These are phyloP conservation scores for Phytophthora hybrid DNA, from an alignment of 352 stramenopile genomes.

Conservation along the genomic window DNA sequence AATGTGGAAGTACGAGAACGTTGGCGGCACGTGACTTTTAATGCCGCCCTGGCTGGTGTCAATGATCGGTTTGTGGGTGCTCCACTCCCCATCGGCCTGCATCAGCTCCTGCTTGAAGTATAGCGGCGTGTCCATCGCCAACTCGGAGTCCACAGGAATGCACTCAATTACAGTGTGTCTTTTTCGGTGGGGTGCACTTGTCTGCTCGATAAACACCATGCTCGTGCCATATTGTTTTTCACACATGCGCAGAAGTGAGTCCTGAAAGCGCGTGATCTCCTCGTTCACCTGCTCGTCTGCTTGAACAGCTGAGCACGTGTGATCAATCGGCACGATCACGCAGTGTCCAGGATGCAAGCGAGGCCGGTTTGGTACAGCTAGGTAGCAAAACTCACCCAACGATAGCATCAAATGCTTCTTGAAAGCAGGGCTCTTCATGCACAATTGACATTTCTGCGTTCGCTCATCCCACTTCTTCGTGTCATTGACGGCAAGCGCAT, in stretches of 20 bases:
- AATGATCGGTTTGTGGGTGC: conserved; percentile 86
- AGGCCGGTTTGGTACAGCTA: conserved; percentile 67
- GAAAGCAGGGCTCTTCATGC: conserved; percentile 74
- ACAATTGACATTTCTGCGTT: conserved; percentile 73
- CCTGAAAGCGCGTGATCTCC: conserved; percentile 77
- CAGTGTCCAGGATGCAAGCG: conserved; percentile 73
- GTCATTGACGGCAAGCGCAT: conserved; percentile 56
- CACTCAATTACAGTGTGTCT: conserved; percentile 83
- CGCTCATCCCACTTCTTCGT: conserved; percentile 76
- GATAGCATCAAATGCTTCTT: conserved; percentile 87
- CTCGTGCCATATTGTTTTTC: conserved; percentile 58
- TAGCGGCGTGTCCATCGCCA: conserved; percentile 72
- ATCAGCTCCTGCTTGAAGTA: conserved; percentile 89
- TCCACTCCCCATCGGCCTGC: conserved; percentile 81
- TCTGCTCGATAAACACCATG: conserved; percentile 87
- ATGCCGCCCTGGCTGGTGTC: conserved; percentile 72
- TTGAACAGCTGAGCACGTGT: conserved; percentile 63
- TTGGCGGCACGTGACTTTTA: conserved; percentile 67
- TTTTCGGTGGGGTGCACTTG: conserved; percentile 62
- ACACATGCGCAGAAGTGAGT: conserved; percentile 64
- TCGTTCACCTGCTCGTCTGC: conserved; percentile 71
- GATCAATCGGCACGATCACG: conserved; percentile 80
- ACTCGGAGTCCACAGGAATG: conserved; percentile 71
- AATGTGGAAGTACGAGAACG: conserved; percentile 90
- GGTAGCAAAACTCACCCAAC: conserved; percentile 79